Evolutionary conservation across 192 early-diverging fungal species (phyloP).

Genomic region (Nowakowskiella sp.): DNA sequence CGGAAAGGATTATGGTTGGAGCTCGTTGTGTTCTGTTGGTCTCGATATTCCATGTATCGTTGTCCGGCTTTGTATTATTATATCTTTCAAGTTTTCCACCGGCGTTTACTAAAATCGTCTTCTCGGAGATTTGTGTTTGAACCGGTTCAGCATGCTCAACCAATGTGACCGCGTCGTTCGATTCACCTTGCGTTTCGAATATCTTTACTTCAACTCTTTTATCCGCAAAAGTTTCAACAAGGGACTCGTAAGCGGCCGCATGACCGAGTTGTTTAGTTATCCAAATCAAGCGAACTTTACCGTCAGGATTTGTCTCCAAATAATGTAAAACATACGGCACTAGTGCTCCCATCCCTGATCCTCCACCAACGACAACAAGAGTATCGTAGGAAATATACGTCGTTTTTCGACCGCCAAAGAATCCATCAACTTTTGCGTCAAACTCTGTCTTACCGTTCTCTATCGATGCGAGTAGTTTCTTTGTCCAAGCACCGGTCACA

Average conservation of each 20-base stretch:
- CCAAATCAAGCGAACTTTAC: constrained; percentile 2
- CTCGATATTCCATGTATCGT: too few species aligned
- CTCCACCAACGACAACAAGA: constrained; percentile 14
- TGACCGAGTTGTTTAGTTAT: neutral
- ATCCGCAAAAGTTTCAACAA: too few species aligned
- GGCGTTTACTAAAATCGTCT: too few species aligned
- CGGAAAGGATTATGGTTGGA: too few species aligned
- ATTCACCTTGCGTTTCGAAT: too few species aligned
- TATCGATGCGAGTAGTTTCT: neutral
- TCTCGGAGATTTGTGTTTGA: too few species aligned
- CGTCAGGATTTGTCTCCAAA: neutral
- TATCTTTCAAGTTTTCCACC: too few species aligned
- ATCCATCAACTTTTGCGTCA: constrained; percentile 3
- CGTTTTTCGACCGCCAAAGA: constrained; percentile 3
- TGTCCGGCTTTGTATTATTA: too few species aligned
- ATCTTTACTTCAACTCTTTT: too few species aligned
- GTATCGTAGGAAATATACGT: neutral
- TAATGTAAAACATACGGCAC: constrained; percentile 9
- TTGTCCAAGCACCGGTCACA: constrained; percentile 5
- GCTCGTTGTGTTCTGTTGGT: too few species aligned
- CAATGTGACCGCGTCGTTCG: too few species aligned
- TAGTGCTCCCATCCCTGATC: constrained; percentile 17
- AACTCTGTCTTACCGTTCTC: neutral
- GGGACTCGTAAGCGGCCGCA: neutral
- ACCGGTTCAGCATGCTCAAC: too few species aligned